Evolutionary conservation across 345 rosid genomes (phyloP).

Genomic region (Ailanthus altissimus): DNA sequence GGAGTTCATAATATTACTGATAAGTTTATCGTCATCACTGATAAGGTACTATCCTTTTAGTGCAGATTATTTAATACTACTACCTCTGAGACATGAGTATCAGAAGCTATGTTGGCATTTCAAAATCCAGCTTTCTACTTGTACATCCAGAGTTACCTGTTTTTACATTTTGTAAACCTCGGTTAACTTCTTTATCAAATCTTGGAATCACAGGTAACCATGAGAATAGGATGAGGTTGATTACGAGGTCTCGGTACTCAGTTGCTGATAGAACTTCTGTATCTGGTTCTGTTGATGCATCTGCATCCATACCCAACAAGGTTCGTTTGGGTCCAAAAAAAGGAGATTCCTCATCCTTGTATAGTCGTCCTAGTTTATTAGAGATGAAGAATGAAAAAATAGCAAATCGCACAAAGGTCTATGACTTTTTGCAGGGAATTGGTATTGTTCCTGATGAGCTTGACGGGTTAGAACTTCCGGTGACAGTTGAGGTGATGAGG

Average conservation of each 20-base stretch:
- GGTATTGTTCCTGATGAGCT: slow-evolving; percentile 79
- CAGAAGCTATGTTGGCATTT: slow-evolving; percentile 50
- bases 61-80: slow-evolving; percentile 26
- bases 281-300: slow-evolving; percentile 44
- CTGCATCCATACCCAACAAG: slow-evolving; percentile 32
- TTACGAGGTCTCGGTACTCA: slow-evolving; percentile 38
- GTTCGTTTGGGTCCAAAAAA: slow-evolving; percentile 38
- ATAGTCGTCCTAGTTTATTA: slow-evolving; percentile 67
- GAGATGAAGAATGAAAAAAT: slow-evolving; percentile 70
- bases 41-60: not conserved
- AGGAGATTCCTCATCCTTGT: slow-evolving; percentile 57
- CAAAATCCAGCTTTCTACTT: slow-evolving; percentile 56
- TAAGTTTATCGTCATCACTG: not conserved
- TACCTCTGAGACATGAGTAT: slow-evolving; percentile 45
- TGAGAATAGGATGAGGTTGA: slow-evolving; percentile 32
- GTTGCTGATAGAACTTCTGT: slow-evolving; percentile 49
- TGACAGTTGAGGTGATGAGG: slow-evolving; percentile 72
- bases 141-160: slow-evolving; percentile 62
- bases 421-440: slow-evolving; percentile 62
- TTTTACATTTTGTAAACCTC: slow-evolving; percentile 32
- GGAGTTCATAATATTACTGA: not conserved
- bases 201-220: slow-evolving; percentile 34
- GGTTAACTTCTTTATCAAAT: slow-evolving; percentile 26
- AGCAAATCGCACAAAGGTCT: slow-evolving; percentile 73
- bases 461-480: slow-evolving; percentile 93